Conservation (phyloP, 768 basidiomycete genomes). For the Termitomyces sp. region DNA sequence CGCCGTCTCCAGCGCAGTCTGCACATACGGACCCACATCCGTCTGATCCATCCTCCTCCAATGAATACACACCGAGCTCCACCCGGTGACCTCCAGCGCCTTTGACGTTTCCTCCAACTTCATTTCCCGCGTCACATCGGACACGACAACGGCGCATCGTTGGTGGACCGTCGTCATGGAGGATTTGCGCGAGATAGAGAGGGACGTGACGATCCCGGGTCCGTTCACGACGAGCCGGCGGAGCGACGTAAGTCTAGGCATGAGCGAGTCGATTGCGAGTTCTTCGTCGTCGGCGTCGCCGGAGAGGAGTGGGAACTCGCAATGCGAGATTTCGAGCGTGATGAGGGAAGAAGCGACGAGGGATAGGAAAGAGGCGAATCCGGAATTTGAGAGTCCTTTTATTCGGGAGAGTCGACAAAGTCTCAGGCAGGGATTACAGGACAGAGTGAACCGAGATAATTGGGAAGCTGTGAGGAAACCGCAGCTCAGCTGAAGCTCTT, state of each 20-base stretch:
- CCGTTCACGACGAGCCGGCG: not conserved
- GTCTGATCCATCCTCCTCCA: slow-evolving; percentile 22
- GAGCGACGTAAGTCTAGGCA: not conserved
- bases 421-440: not conserved
- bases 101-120: not conserved
- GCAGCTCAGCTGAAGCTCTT: not conserved
- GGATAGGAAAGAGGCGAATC: not conserved
- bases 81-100: not conserved
- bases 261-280: not conserved
- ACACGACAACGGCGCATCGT: not conserved
- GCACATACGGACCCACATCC: too few species aligned
- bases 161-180: too few species aligned
- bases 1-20: too few species aligned
- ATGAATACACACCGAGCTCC: slow-evolving; percentile 9
- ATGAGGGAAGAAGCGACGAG: not conserved
- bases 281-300: not conserved
- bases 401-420: not conserved
- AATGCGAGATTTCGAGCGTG: not conserved
- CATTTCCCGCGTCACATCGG: not conserved
- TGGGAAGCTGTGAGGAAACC: not conserved
- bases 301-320: too few species aligned
- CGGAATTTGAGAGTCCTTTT: not conserved
- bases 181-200: not conserved
- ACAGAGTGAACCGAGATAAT: not conserved
- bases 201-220: not conserved